A percentile compares a stretch with the other conserved stretches of the same genome.
Conservation (phyloP, 169 alveolate genomes). For the Theileria orientalis region DNA sequence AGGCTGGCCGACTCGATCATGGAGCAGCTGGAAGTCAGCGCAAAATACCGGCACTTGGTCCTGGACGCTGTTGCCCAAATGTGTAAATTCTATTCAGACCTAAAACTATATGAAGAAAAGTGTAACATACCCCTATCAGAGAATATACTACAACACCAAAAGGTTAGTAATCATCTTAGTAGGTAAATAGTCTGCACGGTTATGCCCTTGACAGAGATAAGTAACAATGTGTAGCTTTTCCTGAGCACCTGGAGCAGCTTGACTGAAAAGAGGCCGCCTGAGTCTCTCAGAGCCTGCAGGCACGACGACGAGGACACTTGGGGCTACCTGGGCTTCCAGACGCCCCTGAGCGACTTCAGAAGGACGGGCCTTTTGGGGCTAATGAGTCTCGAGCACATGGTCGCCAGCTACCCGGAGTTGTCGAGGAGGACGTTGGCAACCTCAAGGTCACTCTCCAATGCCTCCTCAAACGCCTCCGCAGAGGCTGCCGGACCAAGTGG, state of each 20-base stretch:
- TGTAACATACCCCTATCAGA: background rate
- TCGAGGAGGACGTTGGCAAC: constrained; percentile 6
- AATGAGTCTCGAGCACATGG: constrained; percentile 26
- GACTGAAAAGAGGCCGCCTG: constrained; percentile 35
- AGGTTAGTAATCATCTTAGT: background rate
- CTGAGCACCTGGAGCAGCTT: constrained; percentile 38
- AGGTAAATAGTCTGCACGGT: background rate
- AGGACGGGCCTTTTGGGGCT: constrained; percentile 63
- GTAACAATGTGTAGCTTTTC: constrained; percentile 19
- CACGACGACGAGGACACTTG: constrained; percentile 44
- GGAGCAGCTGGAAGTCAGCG: constrained; percentile 1
- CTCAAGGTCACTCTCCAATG: background rate
- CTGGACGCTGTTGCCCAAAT: constrained; percentile 17
- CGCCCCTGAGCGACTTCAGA: constrained; percentile 62
- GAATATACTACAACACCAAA: background rate
- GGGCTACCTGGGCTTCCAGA: constrained; percentile 68
- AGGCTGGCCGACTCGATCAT: constrained; percentile 5
- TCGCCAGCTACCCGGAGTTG: constrained; percentile 4
- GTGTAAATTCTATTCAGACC: constrained; percentile 6
- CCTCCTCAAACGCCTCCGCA: background rate
- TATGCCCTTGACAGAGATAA: background rate
- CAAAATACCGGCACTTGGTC: constrained; percentile 17
- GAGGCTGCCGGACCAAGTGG: too few relatives aligned
- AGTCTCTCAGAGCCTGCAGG: constrained; percentile 35
- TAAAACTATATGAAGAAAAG: constrained; percentile 1